phyloP scores from a whole-genome alignment of 768 basidiomycete species.

The Agaricus blazei region DNA sequence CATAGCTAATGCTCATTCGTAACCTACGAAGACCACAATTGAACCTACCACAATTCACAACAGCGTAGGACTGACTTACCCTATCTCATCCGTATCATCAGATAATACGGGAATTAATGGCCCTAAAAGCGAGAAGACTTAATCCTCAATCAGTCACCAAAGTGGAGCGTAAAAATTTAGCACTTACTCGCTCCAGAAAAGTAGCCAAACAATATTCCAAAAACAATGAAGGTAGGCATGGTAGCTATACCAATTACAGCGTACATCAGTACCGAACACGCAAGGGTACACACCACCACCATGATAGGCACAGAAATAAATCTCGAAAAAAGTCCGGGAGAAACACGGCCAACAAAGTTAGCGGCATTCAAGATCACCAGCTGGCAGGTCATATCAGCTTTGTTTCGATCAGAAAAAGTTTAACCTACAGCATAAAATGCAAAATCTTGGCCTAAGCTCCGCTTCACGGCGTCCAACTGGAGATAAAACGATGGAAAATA shows the following conservation, averaged over 20 bases:
- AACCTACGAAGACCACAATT: neutral
- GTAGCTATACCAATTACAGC: conserved; percentile 28
- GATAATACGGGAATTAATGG: conserved; percentile 10
- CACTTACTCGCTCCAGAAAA: conserved; percentile 20
- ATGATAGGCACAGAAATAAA: conserved; percentile 14
- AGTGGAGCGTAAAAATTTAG: neutral
- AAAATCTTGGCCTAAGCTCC: conserved; percentile 25
- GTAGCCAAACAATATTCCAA: conserved; percentile 36
- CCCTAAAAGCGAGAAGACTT: conserved; percentile 11
- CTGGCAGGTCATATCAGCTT: neutral
- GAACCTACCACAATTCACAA: neutral
- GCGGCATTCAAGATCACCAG: conserved; percentile 18
- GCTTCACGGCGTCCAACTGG: conserved; percentile 30
- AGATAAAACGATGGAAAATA: conserved; percentile 35
- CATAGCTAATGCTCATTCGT: conserved; percentile 15
- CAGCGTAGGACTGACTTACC: neutral
- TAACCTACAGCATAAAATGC: conserved; percentile 35
- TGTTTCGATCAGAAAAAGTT: neutral
- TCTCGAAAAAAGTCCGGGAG: conserved; percentile 13
- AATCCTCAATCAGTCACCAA: neutral
- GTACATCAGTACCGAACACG: conserved; percentile 23
- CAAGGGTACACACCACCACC: conserved; percentile 9
- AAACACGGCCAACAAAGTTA: conserved; percentile 16
- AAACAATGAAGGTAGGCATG: conserved; percentile 24
- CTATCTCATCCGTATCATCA: conserved; percentile 6